Evolutionary conservation across 371 early-diverging fungal species (phyloP).

Genomic region (Mycotypha africana): DNA sequence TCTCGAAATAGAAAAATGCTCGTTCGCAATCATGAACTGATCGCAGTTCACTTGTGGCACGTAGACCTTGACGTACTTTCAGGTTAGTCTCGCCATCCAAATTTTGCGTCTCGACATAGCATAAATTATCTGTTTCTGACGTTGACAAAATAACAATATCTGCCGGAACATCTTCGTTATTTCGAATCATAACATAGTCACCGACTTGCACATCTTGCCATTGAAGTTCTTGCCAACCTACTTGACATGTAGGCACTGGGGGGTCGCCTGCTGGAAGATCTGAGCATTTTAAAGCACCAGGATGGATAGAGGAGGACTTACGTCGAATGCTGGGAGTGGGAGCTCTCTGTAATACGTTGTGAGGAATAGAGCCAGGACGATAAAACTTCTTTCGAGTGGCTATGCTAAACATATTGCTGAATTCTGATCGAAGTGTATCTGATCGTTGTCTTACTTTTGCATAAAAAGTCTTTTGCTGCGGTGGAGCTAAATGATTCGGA

Average conservation of each 20-base stretch:
- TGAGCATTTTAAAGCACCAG: constrained; percentile 18
- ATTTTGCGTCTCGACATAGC: constrained; percentile 81
- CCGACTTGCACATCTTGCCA: constrained; percentile 92
- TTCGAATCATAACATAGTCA: constrained; percentile 80
- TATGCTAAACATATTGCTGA: constrained; percentile 10
- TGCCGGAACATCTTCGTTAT: constrained; percentile 92
- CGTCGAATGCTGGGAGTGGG: constrained; percentile 15
- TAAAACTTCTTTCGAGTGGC: constrained; percentile 19
- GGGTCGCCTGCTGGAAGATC: constrained; percentile 23
- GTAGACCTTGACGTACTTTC: constrained; percentile 53
- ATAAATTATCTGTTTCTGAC: constrained; percentile 55
- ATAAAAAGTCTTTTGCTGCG: neutral
- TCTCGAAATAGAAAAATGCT: constrained; percentile 59
- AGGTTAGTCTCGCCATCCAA: constrained; percentile 87
- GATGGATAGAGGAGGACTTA: constrained; percentile 20
- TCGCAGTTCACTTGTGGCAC: constrained; percentile 30
- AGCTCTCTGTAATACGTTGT: constrained; percentile 35
- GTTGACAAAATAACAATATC: constrained; percentile 70
- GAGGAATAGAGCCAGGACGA: constrained; percentile 35
- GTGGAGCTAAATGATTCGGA: constrained; percentile 1
- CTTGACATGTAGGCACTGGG: constrained; percentile 20
- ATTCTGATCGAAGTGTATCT: constrained; percentile 27
- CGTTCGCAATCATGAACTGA: constrained; percentile 50
- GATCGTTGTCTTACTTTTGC: constrained; percentile 17
- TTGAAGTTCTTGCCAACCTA: constrained; percentile 23